Percentiles rank a stretch among this genome's conserved stretches.
Evolutionary conservation across 2,329 filamentous ascomycete genomes (phyloP).

Genomic region (Sporothrix euskadiensis): DNA sequence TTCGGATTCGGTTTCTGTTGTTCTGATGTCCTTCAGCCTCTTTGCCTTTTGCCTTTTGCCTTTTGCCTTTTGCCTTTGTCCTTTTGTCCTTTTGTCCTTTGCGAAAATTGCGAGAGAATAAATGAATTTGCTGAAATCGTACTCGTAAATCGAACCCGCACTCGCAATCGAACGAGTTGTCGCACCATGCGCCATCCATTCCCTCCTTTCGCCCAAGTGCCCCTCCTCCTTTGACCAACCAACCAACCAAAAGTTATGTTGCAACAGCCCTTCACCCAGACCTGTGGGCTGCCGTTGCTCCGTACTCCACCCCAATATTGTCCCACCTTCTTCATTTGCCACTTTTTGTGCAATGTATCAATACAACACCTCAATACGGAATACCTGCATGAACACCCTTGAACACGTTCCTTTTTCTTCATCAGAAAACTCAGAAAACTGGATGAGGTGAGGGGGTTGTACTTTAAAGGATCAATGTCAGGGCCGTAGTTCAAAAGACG

Average conservation of each 20-base stretch:
- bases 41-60: too few relatives aligned
- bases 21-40: not conserved
- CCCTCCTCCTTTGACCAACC: too few relatives aligned
- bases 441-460: too few relatives aligned
- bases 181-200: not conserved
- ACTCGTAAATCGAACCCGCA: not conserved
- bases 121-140: not conserved
- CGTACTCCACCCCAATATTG: not conserved
- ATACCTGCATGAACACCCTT: not conserved
- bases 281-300: not conserved
- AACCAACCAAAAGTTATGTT: not conserved
- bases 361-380: not conserved
- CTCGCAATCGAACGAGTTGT: not conserved
- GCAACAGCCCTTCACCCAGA: not conserved
- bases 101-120: not conserved
- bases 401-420: too few relatives aligned
- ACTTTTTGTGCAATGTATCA: not conserved
- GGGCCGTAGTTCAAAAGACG: not conserved
- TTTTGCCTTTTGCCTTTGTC: too few relatives aligned
- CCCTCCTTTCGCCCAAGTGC: not conserved
- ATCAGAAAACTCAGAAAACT: too few relatives aligned
- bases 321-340: not conserved
- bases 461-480: too few relatives aligned
- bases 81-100: not conserved
- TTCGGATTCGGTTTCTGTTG: not conserved